Evolutionary conservation across 345 rosid species (phyloP).

Genomic region (Angophora floribunda): DNA sequence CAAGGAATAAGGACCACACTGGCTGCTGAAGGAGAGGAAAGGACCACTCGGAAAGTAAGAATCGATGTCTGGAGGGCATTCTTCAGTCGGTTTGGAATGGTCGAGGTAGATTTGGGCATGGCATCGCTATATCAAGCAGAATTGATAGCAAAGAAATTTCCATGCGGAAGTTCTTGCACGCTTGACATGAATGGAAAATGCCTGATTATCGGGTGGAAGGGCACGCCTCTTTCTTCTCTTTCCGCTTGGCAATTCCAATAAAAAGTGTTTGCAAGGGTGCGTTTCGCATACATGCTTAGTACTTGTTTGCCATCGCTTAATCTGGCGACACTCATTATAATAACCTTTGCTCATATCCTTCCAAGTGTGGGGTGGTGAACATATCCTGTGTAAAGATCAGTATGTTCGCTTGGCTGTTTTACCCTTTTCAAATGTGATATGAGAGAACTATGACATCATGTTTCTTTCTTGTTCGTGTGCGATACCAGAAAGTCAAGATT

Average conservation of each 20-base stretch:
- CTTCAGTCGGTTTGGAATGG: conserved; percentile 13
- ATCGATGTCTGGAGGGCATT: conserved; percentile 16
- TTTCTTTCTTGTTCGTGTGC: neutral
- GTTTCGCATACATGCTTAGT: neutral
- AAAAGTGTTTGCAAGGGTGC: neutral
- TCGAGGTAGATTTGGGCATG: conserved; percentile 13
- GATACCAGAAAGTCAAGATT: rapidly evolving
- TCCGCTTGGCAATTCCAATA: conserved; percentile 5
- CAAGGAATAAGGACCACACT: conserved; percentile 6
- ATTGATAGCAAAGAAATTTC: conserved; percentile 1
- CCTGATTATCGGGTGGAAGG: conserved; percentile 23
- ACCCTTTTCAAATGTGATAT: neutral
- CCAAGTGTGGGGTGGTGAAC: neutral
- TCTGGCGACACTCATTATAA: neutral
- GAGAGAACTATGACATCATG: neutral
- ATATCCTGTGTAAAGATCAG: rapidly evolving
- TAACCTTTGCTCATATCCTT: neutral
- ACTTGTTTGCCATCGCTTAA: neutral
- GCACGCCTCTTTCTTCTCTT: conserved; percentile 16
- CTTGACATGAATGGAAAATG: conserved; percentile 8
- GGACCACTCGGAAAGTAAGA: conserved; percentile 7
- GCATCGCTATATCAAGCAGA: conserved; percentile 15
- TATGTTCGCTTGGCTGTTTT: neutral
- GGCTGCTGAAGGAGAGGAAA: conserved; percentile 18
- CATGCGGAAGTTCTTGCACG: conserved; percentile 13